Base-by-base conservation (phyloP, 176 grass and related monocot genomes). In the Puccinellia tenuiflora region DNA sequence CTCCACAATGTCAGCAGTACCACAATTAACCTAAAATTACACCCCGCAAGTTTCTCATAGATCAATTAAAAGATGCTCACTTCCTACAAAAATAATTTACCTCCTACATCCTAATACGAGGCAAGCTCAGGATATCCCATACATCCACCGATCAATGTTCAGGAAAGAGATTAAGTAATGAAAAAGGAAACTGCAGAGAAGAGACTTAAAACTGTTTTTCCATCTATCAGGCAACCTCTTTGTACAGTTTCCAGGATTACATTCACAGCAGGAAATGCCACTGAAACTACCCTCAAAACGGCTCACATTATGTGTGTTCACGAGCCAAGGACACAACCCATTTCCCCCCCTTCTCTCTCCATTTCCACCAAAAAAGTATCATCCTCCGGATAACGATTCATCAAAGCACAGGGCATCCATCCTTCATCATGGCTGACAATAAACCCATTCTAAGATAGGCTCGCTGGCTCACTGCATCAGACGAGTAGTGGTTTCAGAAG, bases 181-280 rank as follows among this genome's bases (percentile, higher is more conserved):
- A 51, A 39, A 64, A 47, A 55, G 45, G 53, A 53, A 86, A 30
- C 42, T 48, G 42, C 24, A 29, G 75, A 56, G 37, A 65, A 39
- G 76, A 79, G 80, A 81, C 52, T 69, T 21, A 68, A 73, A 35
- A 20, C 52, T 7, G 84, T 79, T 79, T 82, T 85, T 87, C 56
- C 86, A 89, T 92, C 89, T 91, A 94, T 85, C 80, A 74, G 65
- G 42, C 85, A 57, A 87, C 31, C 66, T 83, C 86, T 91, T 85
- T 94, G 89, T 94, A 94, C 92, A 94, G 68, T 92, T 86, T 65
- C 34, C 25, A 75, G 79, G 64, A 80, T 86, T 84, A 89, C 77
- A 83, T 76, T 85, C 85, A 87, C 85, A 87, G 77, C 74, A 86
- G 52, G 39, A 85, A 88, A 88, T 78, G 85, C 28, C 78, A 78